These are phyloP conservation scores for Aspergillus sergii DNA, from an alignment of 2,329 filamentous ascomycete species.

Conservation along the genomic window DNA sequence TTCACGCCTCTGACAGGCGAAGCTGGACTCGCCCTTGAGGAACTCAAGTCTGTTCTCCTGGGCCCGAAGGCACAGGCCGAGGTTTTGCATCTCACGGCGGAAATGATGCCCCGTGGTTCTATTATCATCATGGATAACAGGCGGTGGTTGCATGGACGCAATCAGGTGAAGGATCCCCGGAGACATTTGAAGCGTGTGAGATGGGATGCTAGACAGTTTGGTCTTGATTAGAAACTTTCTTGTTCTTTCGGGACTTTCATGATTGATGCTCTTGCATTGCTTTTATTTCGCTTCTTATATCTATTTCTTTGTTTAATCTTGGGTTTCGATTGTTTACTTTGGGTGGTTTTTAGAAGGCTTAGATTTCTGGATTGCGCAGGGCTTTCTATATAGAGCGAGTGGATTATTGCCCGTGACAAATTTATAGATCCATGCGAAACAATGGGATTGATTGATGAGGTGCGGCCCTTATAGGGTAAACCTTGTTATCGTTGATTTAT, in stretches of 20 bases:
- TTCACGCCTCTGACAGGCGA: slow-evolving; percentile 12
- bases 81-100: slow-evolving; percentile 26
- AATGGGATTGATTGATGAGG: too few species aligned
- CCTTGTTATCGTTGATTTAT: too few species aligned
- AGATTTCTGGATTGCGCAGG: too few species aligned
- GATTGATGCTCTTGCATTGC: neutral
- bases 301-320: neutral
- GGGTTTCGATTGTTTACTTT: too few species aligned
- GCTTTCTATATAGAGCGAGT: too few species aligned
- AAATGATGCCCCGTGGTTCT: slow-evolving; percentile 29
- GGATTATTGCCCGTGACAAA: too few species aligned
- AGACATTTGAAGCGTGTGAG: slow-evolving; percentile 40
- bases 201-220: slow-evolving; percentile 36
- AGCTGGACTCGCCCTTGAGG: slow-evolving; percentile 31
- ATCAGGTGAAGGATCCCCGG: slow-evolving; percentile 37
- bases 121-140: slow-evolving; percentile 42
- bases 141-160: slow-evolving; percentile 41
- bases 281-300: neutral
- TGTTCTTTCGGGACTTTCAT: neutral
- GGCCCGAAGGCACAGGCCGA: slow-evolving; percentile 14
- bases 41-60: slow-evolving; percentile 30
- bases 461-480: too few species aligned
- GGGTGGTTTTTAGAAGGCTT: too few species aligned
- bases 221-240: neutral
- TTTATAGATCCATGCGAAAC: too few species aligned